Percentiles rank a stretch among this genome's conserved stretches.
Evolutionary conservation across 1,284 basidiomycete genomes (phyloP).

Genomic region (Stereum hirsutum): DNA sequence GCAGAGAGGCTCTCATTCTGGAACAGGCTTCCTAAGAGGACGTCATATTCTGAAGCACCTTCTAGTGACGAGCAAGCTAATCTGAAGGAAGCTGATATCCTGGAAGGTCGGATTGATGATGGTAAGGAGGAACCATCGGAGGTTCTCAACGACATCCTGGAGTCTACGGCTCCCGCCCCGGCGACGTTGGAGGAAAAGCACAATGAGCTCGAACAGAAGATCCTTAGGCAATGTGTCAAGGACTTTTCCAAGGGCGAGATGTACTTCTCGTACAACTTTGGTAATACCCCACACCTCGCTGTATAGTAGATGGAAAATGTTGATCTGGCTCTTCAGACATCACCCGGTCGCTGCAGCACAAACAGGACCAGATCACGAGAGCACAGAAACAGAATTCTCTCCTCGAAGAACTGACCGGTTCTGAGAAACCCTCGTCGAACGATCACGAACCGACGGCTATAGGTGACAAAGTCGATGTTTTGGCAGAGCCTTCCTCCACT

Average conservation of each 20-base stretch:
- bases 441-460: slow-evolving; percentile 24
- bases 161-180: slow-evolving; percentile 50
- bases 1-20: slow-evolving; percentile 66
- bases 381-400: slow-evolving; percentile 45
- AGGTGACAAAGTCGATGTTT: slow-evolving; percentile 37
- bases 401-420: slow-evolving; percentile 47
- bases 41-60: slow-evolving; percentile 11
- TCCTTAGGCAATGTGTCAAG: slow-evolving; percentile 62
- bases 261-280: slow-evolving; percentile 75
- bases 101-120: slow-evolving; percentile 44
- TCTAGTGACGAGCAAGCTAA: slow-evolving; percentile 16
- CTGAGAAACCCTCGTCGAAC: too few relatives aligned
- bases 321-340: slow-evolving; percentile 40
- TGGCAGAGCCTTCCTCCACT: slow-evolving; percentile 59
- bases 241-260: slow-evolving; percentile 72
- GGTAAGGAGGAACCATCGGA: slow-evolving; percentile 36
- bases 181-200: slow-evolving; percentile 52
- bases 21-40: slow-evolving; percentile 42
- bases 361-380: slow-evolving; percentile 54
- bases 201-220: slow-evolving; percentile 66
- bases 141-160: slow-evolving; percentile 44
- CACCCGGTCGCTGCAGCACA: slow-evolving; percentile 71
- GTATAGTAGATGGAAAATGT: background rate
- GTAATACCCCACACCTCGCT: slow-evolving; percentile 23
- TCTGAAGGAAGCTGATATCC: slow-evolving; percentile 26